Base-by-base conservation (phyloP, 2,329 filamentous ascomycete species). In the Cucurbitaria berberidis region DNA sequence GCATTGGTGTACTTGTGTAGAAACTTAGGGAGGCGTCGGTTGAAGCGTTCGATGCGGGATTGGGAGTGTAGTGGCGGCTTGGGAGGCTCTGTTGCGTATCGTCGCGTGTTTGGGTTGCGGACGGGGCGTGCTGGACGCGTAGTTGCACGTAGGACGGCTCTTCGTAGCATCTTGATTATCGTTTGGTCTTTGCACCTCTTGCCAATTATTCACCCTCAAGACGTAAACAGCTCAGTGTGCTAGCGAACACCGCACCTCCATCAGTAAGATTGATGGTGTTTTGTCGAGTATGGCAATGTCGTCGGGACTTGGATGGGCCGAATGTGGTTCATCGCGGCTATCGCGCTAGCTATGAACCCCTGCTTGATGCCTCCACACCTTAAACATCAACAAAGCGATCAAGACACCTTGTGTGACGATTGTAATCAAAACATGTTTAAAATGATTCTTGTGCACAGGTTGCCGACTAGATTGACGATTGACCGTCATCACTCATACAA, bases 1-100 rank as follows among this genome's bases (percentile, higher is more conserved):
- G 86, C 85, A 1, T 79, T 76, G 0, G 90, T 87, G 77, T 92
- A 90, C 46, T 80, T 82, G 51, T 85, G 89, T 11, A 96, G 81
- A 55, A 86, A 87, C 4, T 70, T 77, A 2, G 91, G 91, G 34
- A 81, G 74, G 41, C 77, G 75, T 8, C 69, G 63, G 41, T 74
- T 74, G 60, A 74, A 64, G 58, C 70, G 72, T 26, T 64, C 62
- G 39, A 74, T 68, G 45, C 69, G 72, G 16, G 68, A 65, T 52
- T 70, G 67, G 6, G 70, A 62, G 5, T 59, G 52, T 41, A 63
- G 45, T 21, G 59, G 48, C 3, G 61, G 46, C 36, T 54, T 45
- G 47, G 55, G 42, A 24, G 58, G 45, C 30, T 54, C 45, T 55
- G 63, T 55, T 22, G 67, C 50, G 39, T 67, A 66, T 16, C 38